phyloP scores from a whole-genome alignment of 345 rosid species.

The Eucalyptus curtisii region DNA sequence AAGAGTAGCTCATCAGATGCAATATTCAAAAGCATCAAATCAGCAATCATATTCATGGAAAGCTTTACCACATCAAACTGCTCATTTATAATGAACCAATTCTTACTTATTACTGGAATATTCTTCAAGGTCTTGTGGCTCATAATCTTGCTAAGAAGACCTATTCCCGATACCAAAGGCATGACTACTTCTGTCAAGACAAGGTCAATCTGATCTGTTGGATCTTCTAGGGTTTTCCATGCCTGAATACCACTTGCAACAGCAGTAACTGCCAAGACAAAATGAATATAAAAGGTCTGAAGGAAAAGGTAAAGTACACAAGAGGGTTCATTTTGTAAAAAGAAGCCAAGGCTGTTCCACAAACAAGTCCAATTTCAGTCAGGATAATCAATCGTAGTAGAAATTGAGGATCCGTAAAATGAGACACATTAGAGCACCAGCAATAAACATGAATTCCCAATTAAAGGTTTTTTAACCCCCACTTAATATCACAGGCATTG shows the following conservation, averaged over 20 bases:
- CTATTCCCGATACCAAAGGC: conserved; percentile 66
- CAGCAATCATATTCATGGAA: neutral
- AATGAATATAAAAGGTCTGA: neutral
- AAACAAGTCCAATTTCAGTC: neutral
- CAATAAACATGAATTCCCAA: neutral
- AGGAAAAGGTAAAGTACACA: neutral
- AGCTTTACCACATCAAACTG: neutral
- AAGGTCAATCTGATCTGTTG: conserved; percentile 46
- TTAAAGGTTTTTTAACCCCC: neutral
- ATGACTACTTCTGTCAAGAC: conserved; percentile 70
- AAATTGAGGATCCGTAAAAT: neutral
- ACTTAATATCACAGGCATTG: neutral
- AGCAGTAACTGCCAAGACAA: conserved; percentile 29
- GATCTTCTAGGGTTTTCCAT: conserved; percentile 58
- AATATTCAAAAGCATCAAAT: conserved; percentile 5
- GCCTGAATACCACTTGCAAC: conserved; percentile 59
- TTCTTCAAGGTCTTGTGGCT: conserved; percentile 50
- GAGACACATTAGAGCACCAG: neutral
- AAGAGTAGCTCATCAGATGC: neutral
- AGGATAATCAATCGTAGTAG: neutral
- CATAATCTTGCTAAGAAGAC: conserved; percentile 65
- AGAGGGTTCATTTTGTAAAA: neutral
- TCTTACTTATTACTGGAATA: conserved; percentile 66
- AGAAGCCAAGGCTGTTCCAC: neutral
- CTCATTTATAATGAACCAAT: neutral